phyloP scores from a whole-genome alignment of 148 eudicot species.

The Chenopodium quinoa region DNA sequence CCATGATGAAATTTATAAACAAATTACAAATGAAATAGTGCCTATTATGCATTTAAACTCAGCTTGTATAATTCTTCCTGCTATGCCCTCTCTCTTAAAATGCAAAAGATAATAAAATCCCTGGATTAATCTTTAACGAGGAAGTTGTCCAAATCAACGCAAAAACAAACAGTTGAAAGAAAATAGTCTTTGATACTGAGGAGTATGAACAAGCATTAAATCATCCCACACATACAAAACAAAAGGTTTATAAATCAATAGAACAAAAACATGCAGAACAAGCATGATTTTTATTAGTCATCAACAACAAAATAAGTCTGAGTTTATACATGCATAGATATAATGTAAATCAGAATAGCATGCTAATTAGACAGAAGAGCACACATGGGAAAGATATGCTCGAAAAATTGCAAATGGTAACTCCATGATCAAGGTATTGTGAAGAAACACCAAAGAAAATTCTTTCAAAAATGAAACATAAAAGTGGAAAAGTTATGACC shows the following conservation, averaged over 20 bases:
- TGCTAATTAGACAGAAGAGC: not conserved
- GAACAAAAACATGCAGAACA: not conserved
- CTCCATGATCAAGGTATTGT: conserved; percentile 3
- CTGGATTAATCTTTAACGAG: not conserved
- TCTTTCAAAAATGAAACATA: conserved; percentile 1
- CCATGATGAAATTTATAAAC: not conserved
- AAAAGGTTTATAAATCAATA: not conserved
- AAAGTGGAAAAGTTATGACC: conserved; percentile 37
- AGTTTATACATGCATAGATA: not conserved
- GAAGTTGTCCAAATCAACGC: not conserved
- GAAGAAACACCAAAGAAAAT: not conserved
- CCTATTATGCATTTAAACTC: not conserved
- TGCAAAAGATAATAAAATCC: not conserved
- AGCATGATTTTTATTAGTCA: not conserved
- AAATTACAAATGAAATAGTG: not conserved
- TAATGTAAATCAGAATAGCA: not conserved
- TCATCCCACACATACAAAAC: not conserved
- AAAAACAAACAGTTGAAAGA: not conserved
- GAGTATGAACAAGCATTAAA: not conserved
- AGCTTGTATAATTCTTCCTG: not conserved
- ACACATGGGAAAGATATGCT: not conserved
- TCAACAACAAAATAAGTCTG: not conserved
- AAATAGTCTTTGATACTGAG: too few relatives aligned
- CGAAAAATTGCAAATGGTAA: not conserved
- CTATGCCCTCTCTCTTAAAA: not conserved